A percentile compares a stretch with the other conserved stretches of the same genome.
Conservation (phyloP, 2,329 filamentous ascomycete species). For the Lasiodiplodia gonubiensis region DNA sequence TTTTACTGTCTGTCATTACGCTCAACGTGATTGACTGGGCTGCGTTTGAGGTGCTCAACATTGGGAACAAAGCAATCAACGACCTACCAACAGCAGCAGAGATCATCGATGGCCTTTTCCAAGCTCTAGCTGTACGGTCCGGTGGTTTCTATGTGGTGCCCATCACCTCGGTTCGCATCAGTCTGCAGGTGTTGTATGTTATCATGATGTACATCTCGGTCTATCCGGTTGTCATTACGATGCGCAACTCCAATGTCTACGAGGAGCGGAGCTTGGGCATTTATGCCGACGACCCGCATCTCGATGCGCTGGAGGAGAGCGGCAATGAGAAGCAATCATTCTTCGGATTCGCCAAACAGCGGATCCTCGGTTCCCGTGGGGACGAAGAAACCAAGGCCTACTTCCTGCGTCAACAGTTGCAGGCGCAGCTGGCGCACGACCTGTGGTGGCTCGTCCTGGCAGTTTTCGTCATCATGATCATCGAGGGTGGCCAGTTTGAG, state of each 20-base stretch:
- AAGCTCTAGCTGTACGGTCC: conserved; percentile 59
- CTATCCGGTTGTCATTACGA: conserved; percentile 66
- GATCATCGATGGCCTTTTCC: conserved; percentile 64
- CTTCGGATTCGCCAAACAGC: conserved; percentile 30
- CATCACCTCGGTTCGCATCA: conserved; percentile 58
- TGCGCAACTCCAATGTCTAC: conserved; percentile 65
- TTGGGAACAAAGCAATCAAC: conserved; percentile 59
- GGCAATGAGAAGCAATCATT: conserved; percentile 14
- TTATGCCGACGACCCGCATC: conserved; percentile 52
- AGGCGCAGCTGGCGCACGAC: conserved; percentile 55
- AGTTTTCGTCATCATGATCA: conserved; percentile 54
- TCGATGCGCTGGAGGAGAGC: neutral
- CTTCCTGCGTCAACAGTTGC: conserved; percentile 51
- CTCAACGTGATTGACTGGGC: conserved; percentile 62
- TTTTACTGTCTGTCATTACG: conserved; percentile 56
- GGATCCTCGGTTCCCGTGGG: conserved; percentile 1
- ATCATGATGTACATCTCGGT: conserved; percentile 71
- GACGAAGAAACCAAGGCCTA: conserved; percentile 40
- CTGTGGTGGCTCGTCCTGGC: conserved; percentile 53
- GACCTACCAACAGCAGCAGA: conserved; percentile 53
- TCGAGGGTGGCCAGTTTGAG: conserved; percentile 47
- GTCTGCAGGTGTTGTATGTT: conserved; percentile 63
- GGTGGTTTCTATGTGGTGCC: conserved; percentile 58
- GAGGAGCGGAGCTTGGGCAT: conserved; percentile 67
- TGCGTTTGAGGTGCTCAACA: conserved; percentile 60